Base-by-base conservation (phyloP, 139 green algal genomes). In the Chlamydomonas sphaeroides region DNA sequence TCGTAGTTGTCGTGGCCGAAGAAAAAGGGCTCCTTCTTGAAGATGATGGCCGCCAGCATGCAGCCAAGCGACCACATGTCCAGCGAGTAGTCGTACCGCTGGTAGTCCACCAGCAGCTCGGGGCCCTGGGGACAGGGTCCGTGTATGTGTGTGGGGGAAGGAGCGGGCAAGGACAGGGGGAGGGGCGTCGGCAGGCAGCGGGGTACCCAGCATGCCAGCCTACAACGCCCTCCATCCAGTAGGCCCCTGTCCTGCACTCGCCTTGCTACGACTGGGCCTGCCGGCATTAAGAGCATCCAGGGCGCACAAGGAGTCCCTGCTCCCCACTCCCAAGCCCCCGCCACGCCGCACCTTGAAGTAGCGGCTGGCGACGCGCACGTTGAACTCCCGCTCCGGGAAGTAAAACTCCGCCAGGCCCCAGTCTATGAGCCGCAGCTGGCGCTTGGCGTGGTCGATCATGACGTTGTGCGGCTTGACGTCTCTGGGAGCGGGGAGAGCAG, bases 391-490 rank as follows among this genome's bases (percentile, higher is more conserved):
- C 33, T 92, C 93, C 5, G 97, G 95, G 83, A 98, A 94, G 90
- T 99, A 99, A 80, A 99, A 99, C 90, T 99, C 97, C 21, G 97
- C 97, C 33, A 99, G 89, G 26, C 97, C 97, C 97, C 97, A 99
- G 90, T 99, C 97, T 72, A 99, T 99, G 48, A 99, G 91, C 32
- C 97, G 88, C 84, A 99, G 91, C 88, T 98, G 84, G 26, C 93
- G 88, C 88, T 94, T 88, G 66, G 93, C 87, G 85, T 99, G 97
- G 86, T 99, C 97, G 68, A 99, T 99, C 97, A 99, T 99, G 30
- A 99, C 91, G 76, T 97, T 97, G 84, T 97, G 93, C 25, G 93
- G 93, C 91, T 96, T 95, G 5, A 96, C 92, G 69, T 86, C 62
- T 21, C 72, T 80, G 53, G 14, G 45, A 21, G 45, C 14, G 45